These are phyloP conservation scores for Umbelopsis ramanniana DNA, from an alignment of 192 early-diverging fungal species.

Conservation along the genomic window DNA sequence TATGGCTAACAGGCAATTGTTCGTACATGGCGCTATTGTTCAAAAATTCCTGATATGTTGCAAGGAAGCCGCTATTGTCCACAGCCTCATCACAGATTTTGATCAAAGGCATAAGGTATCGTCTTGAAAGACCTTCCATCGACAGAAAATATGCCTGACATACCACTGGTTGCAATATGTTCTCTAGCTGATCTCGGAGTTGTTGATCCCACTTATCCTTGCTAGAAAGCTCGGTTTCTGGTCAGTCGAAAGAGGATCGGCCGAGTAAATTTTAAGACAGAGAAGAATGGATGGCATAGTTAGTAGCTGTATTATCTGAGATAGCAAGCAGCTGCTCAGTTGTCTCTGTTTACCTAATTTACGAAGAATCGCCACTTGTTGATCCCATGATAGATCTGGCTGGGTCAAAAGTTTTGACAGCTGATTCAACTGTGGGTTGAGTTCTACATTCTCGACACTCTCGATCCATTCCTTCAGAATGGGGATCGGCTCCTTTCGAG, in stretches of 20 bases:
- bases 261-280: too few relatives aligned
- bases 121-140: slow-evolving; percentile 36
- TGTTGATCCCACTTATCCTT: background rate
- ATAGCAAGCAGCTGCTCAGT: background rate
- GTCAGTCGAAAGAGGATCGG: too few relatives aligned
- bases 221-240: background rate
- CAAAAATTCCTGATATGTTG: background rate
- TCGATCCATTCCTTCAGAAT: background rate
- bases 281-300: too few relatives aligned
- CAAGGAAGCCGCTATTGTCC: background rate
- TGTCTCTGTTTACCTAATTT: background rate
- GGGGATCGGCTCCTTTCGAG: slow-evolving; percentile 1
- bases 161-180: slow-evolving; percentile 33
- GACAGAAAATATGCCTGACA: slow-evolving; percentile 41
- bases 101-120: slow-evolving; percentile 38
- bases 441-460: background rate
- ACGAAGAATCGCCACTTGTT: slow-evolving; percentile 5
- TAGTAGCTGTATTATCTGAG: background rate
- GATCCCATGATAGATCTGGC: background rate
- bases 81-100: slow-evolving; percentile 15
- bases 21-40: background rate
- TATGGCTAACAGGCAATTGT: slow-evolving; percentile 32
- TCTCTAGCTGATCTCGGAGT: slow-evolving; percentile 26
- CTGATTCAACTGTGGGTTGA: background rate
- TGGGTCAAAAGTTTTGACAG: background rate